A percentile compares a stretch with the other conserved stretches of the same genome.
phyloP scores from a whole-genome alignment of 1,284 basidiomycete species.

The Gymnopus androsaceus region DNA sequence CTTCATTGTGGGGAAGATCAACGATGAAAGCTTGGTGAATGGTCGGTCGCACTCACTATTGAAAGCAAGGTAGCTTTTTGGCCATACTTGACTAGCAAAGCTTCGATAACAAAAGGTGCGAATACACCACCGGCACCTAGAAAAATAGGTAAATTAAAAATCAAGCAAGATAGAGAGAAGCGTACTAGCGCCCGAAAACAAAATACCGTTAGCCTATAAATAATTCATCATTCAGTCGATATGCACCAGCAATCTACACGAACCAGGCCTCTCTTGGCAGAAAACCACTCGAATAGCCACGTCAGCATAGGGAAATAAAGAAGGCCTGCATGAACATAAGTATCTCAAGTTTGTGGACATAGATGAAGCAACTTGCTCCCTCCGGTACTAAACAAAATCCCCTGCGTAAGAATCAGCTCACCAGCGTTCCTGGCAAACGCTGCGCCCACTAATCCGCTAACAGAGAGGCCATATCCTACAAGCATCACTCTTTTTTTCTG shows the following conservation, averaged over 20 bases:
- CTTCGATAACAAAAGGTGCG: slow-evolving; percentile 13
- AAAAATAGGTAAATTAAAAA: neutral
- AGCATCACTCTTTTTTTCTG: slow-evolving; percentile 12
- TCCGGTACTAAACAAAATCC: slow-evolving; percentile 16
- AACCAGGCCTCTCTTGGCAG: slow-evolving; percentile 15
- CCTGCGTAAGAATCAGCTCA: slow-evolving; percentile 17
- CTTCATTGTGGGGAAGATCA: neutral
- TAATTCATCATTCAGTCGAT: neutral
- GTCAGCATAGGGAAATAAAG: slow-evolving; percentile 18
- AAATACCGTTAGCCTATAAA: slow-evolving; percentile 15
- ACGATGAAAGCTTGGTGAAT: neutral
- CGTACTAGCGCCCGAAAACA: slow-evolving; percentile 19
- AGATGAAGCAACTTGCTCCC: slow-evolving; percentile 11
- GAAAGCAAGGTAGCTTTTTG: slow-evolving; percentile 13
- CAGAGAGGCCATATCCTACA: slow-evolving; percentile 11
- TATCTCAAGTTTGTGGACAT: neutral
- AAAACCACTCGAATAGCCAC: slow-evolving; percentile 20
- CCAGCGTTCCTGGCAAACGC: slow-evolving; percentile 12
- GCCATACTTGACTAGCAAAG: slow-evolving; percentile 11
- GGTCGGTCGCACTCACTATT: neutral
- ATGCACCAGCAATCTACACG: neutral
- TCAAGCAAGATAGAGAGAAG: neutral
- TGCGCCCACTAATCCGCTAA: slow-evolving; percentile 16
- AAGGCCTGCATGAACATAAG: slow-evolving; percentile 5
- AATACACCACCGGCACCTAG: slow-evolving; percentile 15